Conservation (phyloP, 2,329 filamentous ascomycete genomes). For the Pseudopyricularia javanii region DNA sequence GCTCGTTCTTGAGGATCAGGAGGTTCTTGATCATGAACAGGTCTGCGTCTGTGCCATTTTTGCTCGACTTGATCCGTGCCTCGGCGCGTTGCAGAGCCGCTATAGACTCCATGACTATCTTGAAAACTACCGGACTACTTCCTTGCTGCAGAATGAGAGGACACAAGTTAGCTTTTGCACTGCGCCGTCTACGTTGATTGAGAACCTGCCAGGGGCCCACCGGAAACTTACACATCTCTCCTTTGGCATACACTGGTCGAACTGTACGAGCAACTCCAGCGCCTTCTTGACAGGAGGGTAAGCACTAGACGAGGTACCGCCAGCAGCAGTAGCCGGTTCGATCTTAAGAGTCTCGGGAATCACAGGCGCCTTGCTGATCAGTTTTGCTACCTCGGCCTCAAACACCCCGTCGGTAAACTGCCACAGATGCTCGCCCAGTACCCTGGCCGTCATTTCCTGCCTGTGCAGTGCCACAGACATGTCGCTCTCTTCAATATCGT, state of each 20-base stretch:
- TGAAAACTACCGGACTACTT: conserved; percentile 44
- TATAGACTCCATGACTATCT: conserved; percentile 83
- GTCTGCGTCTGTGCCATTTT: conserved; percentile 56
- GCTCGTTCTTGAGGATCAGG: conserved; percentile 87
- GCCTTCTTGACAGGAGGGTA: conserved; percentile 46
- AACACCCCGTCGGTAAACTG: conserved; percentile 41
- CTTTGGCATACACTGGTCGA: conserved; percentile 52
- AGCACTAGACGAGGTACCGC: conserved; percentile 39
- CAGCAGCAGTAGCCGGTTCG: conserved; percentile 31
- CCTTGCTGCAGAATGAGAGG: conserved; percentile 23
- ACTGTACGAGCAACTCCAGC: conserved; percentile 45
- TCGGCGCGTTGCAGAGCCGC: conserved; percentile 70
- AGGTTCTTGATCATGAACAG: conserved; percentile 93
- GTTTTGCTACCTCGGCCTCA: conserved; percentile 41
- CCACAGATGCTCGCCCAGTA: conserved; percentile 47
- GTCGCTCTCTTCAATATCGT: conserved; percentile 16
- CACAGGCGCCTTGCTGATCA: conserved; percentile 35
- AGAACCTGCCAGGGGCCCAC: no score
- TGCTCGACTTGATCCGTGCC: conserved; percentile 51
- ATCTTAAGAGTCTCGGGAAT: conserved; percentile 37
- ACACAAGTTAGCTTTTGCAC: background rate
- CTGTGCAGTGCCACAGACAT: conserved; percentile 33
- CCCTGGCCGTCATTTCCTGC: conserved; percentile 40
- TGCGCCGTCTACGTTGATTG: background rate
- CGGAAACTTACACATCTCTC: conserved; percentile 41